A percentile compares a stretch with the other conserved stretches of the same genome.
Conservation (phyloP, 2,329 filamentous ascomycete genomes). For the Hypoxylon sp. region DNA sequence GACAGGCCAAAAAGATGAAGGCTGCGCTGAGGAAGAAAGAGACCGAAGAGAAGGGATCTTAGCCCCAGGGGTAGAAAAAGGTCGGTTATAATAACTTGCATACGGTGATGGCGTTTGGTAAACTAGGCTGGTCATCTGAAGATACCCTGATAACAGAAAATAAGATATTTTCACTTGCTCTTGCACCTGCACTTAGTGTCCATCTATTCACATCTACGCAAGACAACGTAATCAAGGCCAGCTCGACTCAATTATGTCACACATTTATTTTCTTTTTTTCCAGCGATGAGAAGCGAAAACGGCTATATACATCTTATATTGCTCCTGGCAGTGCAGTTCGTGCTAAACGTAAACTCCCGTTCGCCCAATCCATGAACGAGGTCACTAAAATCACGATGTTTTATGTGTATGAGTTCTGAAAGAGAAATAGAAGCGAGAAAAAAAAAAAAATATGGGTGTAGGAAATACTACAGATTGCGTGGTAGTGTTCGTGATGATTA, state of each 20-base stretch:
- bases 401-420: conserved; percentile 23
- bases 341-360: conserved; percentile 15
- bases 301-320: conserved; percentile 33
- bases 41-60: conserved; percentile 26
- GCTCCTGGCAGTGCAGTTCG: conserved; percentile 34
- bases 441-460: background rate
- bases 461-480: conserved; percentile 12
- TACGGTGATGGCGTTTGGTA: conserved; percentile 36
- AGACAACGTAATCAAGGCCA: conserved; percentile 22
- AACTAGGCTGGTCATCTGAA: conserved; percentile 29
- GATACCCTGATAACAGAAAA: conserved; percentile 38
- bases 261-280: conserved; percentile 37
- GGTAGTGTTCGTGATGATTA: conserved; percentile 12
- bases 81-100: conserved; percentile 7
- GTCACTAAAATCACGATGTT: conserved; percentile 26
- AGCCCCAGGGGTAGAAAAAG: background rate
- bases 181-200: background rate
- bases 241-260: conserved; percentile 31
- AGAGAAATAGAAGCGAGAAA: conserved; percentile 8
- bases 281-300: conserved; percentile 32
- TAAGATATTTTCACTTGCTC: conserved; percentile 1
- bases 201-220: conserved; percentile 6
- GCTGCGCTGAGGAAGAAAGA: conserved; percentile 60
- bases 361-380: conserved; percentile 13
- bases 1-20: conserved; percentile 71